A percentile compares a stretch with the other conserved stretches of the same genome.
phyloP scores from a whole-genome alignment of 495 filamentous ascomycete genomes.

The Cercophora newfieldiana region DNA sequence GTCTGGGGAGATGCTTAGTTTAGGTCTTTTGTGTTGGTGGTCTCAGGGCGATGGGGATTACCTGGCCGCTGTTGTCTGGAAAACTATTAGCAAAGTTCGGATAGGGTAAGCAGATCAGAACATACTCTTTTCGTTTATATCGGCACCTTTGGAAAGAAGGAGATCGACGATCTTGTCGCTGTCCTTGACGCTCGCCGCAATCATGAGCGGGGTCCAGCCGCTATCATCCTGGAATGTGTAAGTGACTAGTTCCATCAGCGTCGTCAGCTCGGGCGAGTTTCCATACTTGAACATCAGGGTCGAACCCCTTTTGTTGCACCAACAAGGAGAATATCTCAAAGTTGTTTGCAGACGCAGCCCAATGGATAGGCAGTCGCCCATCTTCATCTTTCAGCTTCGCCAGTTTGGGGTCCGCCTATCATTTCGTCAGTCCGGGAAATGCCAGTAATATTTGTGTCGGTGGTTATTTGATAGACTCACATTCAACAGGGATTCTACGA shows the following conservation, averaged over 20 bases:
- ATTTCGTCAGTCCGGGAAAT: constrained; percentile 17
- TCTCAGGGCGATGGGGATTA: neutral
- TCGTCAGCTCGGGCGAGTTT: neutral
- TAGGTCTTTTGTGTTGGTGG: neutral
- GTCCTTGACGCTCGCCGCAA: constrained; percentile 77
- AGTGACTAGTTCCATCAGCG: neutral
- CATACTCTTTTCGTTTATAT: constrained; percentile 77
- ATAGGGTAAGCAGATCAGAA: neutral
- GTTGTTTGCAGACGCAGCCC: constrained; percentile 86
- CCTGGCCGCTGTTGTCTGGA: constrained; percentile 24
- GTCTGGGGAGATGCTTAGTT: constrained; percentile 59
- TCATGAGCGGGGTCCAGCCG: constrained; percentile 96
- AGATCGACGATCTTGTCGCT: constrained; percentile 68
- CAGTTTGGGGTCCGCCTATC: constrained; percentile 76
- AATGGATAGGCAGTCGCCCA: constrained; percentile 90
- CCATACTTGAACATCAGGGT: constrained; percentile 78
- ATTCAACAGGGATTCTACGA: constrained; percentile 76
- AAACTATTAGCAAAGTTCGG: constrained; percentile 9
- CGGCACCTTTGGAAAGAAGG: constrained; percentile 76
- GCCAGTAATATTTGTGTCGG: neutral
- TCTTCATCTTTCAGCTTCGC: constrained; percentile 78
- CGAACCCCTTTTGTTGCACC: constrained; percentile 68
- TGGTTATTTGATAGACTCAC: constrained; percentile 38
- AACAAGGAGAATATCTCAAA: constrained; percentile 73
- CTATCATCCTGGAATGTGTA: constrained; percentile 66